Evolutionary conservation across 495 filamentous ascomycete genomes (phyloP).

Genomic region (Trichocladium uniseriatum): DNA sequence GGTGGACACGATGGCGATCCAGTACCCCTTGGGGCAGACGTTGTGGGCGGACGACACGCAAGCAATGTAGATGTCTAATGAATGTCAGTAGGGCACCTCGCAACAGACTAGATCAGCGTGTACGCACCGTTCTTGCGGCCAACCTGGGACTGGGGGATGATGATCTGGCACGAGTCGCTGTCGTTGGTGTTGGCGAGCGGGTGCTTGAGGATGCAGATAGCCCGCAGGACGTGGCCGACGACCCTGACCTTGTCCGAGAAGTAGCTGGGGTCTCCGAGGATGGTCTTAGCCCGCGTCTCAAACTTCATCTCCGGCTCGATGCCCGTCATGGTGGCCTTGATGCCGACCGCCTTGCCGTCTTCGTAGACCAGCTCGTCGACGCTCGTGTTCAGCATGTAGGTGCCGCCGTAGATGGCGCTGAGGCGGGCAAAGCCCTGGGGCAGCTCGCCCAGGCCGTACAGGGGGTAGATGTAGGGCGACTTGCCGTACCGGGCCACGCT

Average conservation of each 20-base stretch:
- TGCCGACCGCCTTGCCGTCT: conserved; percentile 71
- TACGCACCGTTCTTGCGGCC: conserved; percentile 80
- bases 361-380: conserved; percentile 84
- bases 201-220: conserved; percentile 95
- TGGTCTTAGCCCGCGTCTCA: conserved; percentile 89
- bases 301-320: conserved; percentile 85
- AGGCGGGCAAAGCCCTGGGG: conserved; percentile 97
- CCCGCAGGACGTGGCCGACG: conserved; percentile 82
- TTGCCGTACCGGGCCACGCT: conserved; percentile 97
- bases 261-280: conserved; percentile 93
- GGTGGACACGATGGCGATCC: conserved; percentile 95
- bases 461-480: conserved; percentile 97
- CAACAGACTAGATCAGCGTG: not conserved
- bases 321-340: conserved; percentile 92
- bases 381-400: conserved; percentile 96
- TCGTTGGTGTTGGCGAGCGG: conserved; percentile 79
- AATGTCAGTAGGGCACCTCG: not conserved
- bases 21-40: conserved; percentile 98
- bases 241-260: conserved; percentile 83
- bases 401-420: conserved; percentile 95
- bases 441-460: conserved; percentile 94
- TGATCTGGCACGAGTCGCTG: conserved; percentile 86
- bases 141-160: conserved; percentile 95
- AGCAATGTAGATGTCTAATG: conserved; percentile 90
- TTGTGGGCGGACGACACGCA: conserved; percentile 94